Evolutionary conservation across 176 grass and related monocot genomes (phyloP), one percentile per base, ranked within the genome.

Genomic region (Oryza rufipogon): DNA sequence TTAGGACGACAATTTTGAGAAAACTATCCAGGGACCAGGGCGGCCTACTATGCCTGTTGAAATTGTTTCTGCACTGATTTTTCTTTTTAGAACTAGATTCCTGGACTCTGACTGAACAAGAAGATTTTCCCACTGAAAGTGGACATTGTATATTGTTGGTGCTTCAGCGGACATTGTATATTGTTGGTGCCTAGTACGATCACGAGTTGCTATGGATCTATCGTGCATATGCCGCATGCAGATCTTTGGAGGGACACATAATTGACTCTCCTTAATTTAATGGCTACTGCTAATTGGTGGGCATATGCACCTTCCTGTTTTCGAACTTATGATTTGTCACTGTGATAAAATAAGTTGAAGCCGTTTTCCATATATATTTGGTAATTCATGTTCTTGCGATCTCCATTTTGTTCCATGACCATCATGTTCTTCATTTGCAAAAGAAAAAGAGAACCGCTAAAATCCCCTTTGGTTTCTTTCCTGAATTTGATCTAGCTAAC

Each of bases 171-270:
- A 77, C 42, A 60, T 32, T 32, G 30, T 32, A 77, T 63, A 60
- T 4, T 58, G 10, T 60, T 76, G 49, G 14, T 76, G 22, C 47
- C 2, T 52, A 64, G n/a, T 5, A 23, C 63, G 64, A 63, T 38
- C 34, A 77, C 39, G 46, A 19, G 60, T 66, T 79, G 36, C 38
- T 65, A 47, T 61, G 56, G 56, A 61, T 20, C 56, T 61, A 61
- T 0, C 2, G 19, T 66, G 26, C 25, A 66, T 66, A n/a, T 74
- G 3, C 26, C 22, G 30, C 30, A 48, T 48, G 25, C 42, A 38
- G 49, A 58, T 58, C 17, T 58, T 41, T 32, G n/a, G 71, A 51
- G 71, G 22, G 67, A 1, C 6, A 20, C 20, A 20, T 58, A 58
- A 20, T 8, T 58, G 17, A 58, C 17, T 58, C 15, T 20, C 2